Evolutionary conservation across 139 green algal genomes (phyloP), one percentile per base, ranked within the genome.

Genomic region (Chlorella ohadii): DNA sequence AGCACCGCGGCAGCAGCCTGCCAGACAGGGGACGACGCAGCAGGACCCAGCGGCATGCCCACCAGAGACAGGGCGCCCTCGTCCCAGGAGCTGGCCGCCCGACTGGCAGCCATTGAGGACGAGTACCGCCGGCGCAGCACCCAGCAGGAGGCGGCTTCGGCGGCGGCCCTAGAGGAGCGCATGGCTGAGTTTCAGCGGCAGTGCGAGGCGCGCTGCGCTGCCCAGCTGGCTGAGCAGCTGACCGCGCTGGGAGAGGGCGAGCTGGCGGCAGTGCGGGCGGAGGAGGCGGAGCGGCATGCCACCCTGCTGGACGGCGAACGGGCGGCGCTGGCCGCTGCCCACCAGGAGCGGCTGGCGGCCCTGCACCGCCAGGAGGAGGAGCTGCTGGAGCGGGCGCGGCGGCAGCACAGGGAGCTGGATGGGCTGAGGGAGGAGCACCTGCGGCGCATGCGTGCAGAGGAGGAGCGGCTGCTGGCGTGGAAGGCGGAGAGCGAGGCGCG

Each of bases 321-420:
- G 16, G 71, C 65, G 11, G 56, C 56, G 57, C 31, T 87, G 68
- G 11, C 75, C 20, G 28, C 27, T 4, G 41, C 25, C 28, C 63
- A 84, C n/a, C 56, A 87, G 39, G 74, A 84, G 57, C 61, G 64
- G 39, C 47, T 71, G 72, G 81, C 67, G 34, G 25, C 27, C 44
- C 76, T 84, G 63, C 36, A 25, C 22, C 75, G 3, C 55, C 55
- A 72, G 80, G 80, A 85, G 38, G 80, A 85, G 38, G 80, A 85
- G 55, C 55, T 79, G 36, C 39, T 79, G 27, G 70, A 79, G 36
- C 68, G 56, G 27, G 47, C 16, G 22, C 80, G 80, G 19, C 47
- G 55, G 16, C 41, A 44, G 34, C 44, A 66, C 27, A 34, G 33
- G 0, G 68, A 79, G 68, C 55, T 63, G 38, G 80, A 85, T 34